These are phyloP conservation scores for Sordariomycetes sp. DNA, from an alignment of 2,329 filamentous ascomycete genomes.

Conservation along the genomic window DNA sequence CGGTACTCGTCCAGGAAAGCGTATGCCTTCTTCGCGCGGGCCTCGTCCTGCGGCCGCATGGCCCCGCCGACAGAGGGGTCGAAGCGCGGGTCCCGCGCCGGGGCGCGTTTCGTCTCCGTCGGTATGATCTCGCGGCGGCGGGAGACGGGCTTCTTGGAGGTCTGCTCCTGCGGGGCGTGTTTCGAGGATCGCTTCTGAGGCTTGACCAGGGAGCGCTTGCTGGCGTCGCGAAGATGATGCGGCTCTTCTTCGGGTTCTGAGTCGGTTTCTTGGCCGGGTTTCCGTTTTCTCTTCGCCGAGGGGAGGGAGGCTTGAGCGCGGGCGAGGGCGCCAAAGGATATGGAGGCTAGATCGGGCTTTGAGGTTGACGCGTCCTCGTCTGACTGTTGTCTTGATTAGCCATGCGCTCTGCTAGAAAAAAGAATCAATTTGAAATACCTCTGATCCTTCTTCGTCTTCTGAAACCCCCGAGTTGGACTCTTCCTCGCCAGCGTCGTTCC, in stretches of 20 bases:
- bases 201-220: conserved; percentile 19
- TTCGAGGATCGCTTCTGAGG: conserved; percentile 51
- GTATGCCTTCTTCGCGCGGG: conserved; percentile 63
- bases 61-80: conserved; percentile 48
- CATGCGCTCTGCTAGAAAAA: background rate
- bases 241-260: conserved; percentile 15
- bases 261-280: conserved; percentile 15
- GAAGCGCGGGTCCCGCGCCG: conserved; percentile 80
- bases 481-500: conserved; percentile 16
- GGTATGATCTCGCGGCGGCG: conserved; percentile 60
- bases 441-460: too few species aligned
- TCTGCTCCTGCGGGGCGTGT: conserved; percentile 77
- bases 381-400: background rate
- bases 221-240: too few species aligned
- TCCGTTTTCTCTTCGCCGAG: conserved; percentile 19
- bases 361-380: conserved; percentile 20
- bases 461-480: conserved; percentile 7
- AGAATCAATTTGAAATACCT: conserved; percentile 10
- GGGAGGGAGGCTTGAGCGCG: conserved; percentile 69
- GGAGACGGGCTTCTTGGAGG: conserved; percentile 75
- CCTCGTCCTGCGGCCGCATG: conserved; percentile 37
- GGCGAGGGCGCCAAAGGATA: conserved; percentile 86
- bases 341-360: conserved; percentile 40
- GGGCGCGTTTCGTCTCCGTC: conserved; percentile 20
- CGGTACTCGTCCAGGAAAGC: conserved; percentile 83